Evolutionary conservation across 805 yeast genomes (phyloP), one percentile per base, ranked within the genome.

Genomic region (Starmerella sp.): DNA sequence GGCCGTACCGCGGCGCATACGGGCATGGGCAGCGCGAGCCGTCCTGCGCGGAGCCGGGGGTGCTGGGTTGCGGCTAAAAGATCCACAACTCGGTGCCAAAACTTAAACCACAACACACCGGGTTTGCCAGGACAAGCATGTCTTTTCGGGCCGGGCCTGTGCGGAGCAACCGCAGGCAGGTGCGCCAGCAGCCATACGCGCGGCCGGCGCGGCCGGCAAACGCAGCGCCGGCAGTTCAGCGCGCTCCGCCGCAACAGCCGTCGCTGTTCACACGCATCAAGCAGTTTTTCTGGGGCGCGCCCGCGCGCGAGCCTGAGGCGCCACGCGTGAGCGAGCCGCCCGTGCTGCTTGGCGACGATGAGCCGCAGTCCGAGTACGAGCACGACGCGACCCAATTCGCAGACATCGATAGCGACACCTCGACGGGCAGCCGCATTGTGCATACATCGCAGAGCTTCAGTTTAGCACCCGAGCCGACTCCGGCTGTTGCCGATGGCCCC

Each of bases 401-500:
- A 7, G 49, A 46, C 30, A 13, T 34, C 22, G 51, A 48, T 9
- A 48, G 51, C 43, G 43, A 35, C 15, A 36, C 51, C 5, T 48
- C 51, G 8, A 48, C 43, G 22, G 51, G 51, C 17, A 48, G 51
- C 43, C 51, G 51, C 35, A 48, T 48, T n/a, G 35, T 37, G 11
- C 51, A 48, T 15, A 35, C 49, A 6, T 17, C 49, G n/a, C 49
- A n/a, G 6, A 43, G 47, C 47, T 43, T 43, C 36, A 43, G 36
- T 10, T 4, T 7, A 5, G 45, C 32, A 4, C 32, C 36, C 6
- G 47, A 43, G 13, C 10, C 36, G 11, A n/a, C 39, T 9, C 39
- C 39, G 4, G 49, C 17, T 7, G 51, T 48, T 30, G 14, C 45
- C 13, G 53, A 38, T 7, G 55, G 52, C 22, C 80, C 82, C 8